Conservation (phyloP, 371 early-diverging fungal species). For the Chytridium lagenaria region DNA sequence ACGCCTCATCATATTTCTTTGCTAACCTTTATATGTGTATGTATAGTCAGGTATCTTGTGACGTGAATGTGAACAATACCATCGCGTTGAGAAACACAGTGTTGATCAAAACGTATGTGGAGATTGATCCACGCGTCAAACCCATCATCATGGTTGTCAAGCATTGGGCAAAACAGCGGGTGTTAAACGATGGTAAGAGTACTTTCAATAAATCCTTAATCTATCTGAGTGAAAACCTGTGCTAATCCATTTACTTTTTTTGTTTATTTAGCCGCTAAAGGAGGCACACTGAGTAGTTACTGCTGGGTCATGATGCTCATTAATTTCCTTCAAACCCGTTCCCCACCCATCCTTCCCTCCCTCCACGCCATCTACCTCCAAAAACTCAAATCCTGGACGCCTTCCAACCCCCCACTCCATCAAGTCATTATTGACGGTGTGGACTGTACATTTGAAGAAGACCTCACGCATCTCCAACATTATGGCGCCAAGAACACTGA, state of each 20-base stretch:
- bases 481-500: conserved; percentile 70
- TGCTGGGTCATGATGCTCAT: conserved; percentile 91
- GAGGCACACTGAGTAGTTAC: conserved; percentile 92
- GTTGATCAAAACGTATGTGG: conserved; percentile 78
- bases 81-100: conserved; percentile 79
- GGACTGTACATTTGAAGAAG: conserved; percentile 72
- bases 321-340: conserved; percentile 87
- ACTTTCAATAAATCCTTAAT: too few species aligned
- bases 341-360: conserved; percentile 84
- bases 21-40: not conserved
- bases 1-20: not conserved
- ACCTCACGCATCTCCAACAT: conserved; percentile 58
- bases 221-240: too few species aligned
- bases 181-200: conserved; percentile 66
- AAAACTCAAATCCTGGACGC: conserved; percentile 20
- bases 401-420: conserved; percentile 18
- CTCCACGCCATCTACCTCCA: conserved; percentile 68
- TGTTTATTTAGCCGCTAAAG: conserved; percentile 77
- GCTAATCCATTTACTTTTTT: too few species aligned
- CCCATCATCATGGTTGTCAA: conserved; percentile 79
- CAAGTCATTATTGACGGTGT: conserved; percentile 57
- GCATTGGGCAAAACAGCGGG: conserved; percentile 78
- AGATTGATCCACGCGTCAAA: conserved; percentile 78
- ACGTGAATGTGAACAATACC: conserved; percentile 84
- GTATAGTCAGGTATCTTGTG: conserved; percentile 68